phyloP scores from a whole-genome alignment of 495 filamentous ascomycete genomes.

The Corynascus novoguineensis region DNA sequence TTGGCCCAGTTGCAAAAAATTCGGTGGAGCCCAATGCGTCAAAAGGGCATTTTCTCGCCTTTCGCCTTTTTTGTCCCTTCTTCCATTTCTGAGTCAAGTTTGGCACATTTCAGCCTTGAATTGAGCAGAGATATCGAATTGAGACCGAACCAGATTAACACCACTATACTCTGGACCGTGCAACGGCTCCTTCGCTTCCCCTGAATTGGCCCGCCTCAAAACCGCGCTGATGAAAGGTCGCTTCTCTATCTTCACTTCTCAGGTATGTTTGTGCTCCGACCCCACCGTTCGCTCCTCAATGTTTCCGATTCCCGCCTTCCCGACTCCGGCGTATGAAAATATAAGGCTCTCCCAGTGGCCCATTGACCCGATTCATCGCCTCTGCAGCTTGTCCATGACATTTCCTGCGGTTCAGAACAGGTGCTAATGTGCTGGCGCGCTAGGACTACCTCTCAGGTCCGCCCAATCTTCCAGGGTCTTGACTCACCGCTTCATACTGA shows the following conservation, averaged over 20 bases:
- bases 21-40: constrained; percentile 12
- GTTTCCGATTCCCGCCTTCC: constrained; percentile 7
- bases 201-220: constrained; percentile 28
- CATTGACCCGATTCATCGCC: neutral
- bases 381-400: constrained; percentile 10
- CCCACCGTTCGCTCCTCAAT: constrained; percentile 7
- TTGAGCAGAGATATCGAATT: neutral
- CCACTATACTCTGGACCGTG: neutral
- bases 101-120: neutral
- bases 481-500: constrained; percentile 45
- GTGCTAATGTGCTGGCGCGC: constrained; percentile 32
- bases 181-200: constrained; percentile 5
- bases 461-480: constrained; percentile 28
- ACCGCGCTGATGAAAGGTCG: constrained; percentile 89
- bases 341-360: neutral
- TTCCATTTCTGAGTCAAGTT: constrained; percentile 7
- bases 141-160: neutral
- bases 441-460: constrained; percentile 94
- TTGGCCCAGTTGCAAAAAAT: constrained; percentile 5
- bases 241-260: constrained; percentile 91
- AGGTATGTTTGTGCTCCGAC: constrained; percentile 52
- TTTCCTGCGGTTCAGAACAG: neutral
- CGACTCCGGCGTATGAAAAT: neutral
- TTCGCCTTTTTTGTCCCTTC: constrained; percentile 10
- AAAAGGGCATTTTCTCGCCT: constrained; percentile 9